Base-by-base conservation (phyloP, 2,329 filamentous ascomycete genomes). In the Fusarium domesticum region DNA sequence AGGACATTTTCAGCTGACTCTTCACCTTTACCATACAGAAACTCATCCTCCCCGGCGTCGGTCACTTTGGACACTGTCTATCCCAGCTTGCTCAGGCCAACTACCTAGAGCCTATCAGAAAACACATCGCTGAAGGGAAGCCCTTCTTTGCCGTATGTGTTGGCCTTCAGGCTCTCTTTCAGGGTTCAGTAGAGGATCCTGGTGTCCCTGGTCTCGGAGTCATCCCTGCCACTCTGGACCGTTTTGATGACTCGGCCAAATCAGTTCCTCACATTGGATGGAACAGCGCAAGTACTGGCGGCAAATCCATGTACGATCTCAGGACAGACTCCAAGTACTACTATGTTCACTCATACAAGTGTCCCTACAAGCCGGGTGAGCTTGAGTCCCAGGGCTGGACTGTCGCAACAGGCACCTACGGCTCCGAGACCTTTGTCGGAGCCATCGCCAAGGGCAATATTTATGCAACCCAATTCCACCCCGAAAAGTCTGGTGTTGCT, bases 91-190 rank as follows among this genome's bases (percentile, higher is more conserved):
- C 84, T 14, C 78, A 83, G 33, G 89, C 89, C 30, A 89, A 87
- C 52, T 98, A 91, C 69, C 74, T 92, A 42, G 86, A 89, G 47
- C 87, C 90, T 8, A 85, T 98, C 53, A 81, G 77, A 56, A 76
- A 83, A 54, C 90, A 97, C 71, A 91, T 98, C 60, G 76, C 83
- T 40, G 79, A 86, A 12, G 91, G 90, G n/a, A 97, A 97, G 70
- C 90, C 92, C 12, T 97, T 98, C 65, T 95, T 98, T 85, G 91
- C 87, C 38, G 95, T 98, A 62, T 98, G 93, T 63, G 93, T 98
- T 42, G 93, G 93, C 3, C 67, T 97, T 12, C 93, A 98, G 69
- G 89, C 88, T 1, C 74, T 98, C 0, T 97, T 96, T 62, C 77
- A 88, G 55, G 86, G 87, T 7, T 97, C 93, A 0, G 80, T 82